Evolutionary conservation across 2,329 filamentous ascomycete genomes (phyloP).

Genomic region (Aspergillus aculeatus): DNA sequence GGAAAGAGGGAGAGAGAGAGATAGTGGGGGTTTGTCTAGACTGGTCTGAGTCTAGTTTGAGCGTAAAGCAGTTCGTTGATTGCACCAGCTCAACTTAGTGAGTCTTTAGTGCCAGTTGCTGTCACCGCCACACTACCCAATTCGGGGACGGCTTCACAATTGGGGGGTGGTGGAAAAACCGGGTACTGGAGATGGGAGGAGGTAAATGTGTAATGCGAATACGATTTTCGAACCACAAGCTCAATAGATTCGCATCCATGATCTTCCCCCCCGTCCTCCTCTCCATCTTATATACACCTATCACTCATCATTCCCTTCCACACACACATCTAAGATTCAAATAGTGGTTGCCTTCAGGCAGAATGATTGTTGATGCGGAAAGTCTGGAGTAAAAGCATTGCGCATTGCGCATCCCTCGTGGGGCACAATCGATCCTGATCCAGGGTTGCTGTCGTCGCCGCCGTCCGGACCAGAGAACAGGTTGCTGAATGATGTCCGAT

Average conservation of each 20-base stretch:
- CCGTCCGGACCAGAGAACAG: conserved; percentile 18
- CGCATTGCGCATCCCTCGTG: conserved; percentile 22
- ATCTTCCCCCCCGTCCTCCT: too few relatives aligned
- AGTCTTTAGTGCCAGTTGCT: conserved; percentile 16
- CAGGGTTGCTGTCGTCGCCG: conserved; percentile 15
- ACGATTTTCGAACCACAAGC: background rate
- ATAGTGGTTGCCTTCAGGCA: conserved; percentile 17
- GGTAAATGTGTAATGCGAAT: background rate
- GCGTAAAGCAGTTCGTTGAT: conserved; percentile 19
- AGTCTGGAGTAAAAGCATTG: conserved; percentile 6
- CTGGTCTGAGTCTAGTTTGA: conserved; percentile 13
- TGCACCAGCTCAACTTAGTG: conserved; percentile 16
- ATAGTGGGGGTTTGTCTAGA: background rate
- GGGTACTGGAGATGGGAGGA: background rate
- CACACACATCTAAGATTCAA: background rate
- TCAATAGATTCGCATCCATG: too few relatives aligned
- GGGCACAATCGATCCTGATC: conserved; percentile 18
- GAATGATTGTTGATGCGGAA: conserved; percentile 16
- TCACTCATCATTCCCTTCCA: background rate
- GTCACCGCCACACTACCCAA: conserved; percentile 19
- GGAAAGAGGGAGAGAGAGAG: conserved; percentile 15
- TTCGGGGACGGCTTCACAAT: background rate
- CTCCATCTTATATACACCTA: background rate
- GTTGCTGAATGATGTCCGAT: conserved; percentile 7
- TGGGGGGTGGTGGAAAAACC: background rate